phyloP scores from a whole-genome alignment of 768 basidiomycete genomes.

The Mycena amicta region DNA sequence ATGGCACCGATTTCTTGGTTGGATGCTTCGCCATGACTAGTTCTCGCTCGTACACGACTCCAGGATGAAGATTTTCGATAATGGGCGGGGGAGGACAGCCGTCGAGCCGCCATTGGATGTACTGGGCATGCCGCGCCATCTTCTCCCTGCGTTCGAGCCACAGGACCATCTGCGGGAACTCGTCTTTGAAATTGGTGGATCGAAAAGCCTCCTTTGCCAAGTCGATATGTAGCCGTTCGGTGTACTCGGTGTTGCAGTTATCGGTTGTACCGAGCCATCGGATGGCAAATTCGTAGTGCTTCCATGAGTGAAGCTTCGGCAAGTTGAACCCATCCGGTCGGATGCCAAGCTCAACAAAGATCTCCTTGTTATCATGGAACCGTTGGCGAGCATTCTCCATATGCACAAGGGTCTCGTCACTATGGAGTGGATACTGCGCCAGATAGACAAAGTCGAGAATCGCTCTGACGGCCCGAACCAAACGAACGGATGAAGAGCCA shows the following conservation, averaged over 20 bases:
- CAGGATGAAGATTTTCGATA: conserved; percentile 9
- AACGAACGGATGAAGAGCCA: not conserved
- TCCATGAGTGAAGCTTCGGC: conserved; percentile 35
- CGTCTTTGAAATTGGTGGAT: conserved; percentile 29
- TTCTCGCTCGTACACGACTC: conserved; percentile 11
- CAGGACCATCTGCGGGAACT: conserved; percentile 40
- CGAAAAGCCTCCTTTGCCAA: conserved; percentile 34
- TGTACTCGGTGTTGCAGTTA: conserved; percentile 37
- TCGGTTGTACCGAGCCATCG: conserved; percentile 29
- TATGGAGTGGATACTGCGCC: not conserved
- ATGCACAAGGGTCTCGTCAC: not conserved
- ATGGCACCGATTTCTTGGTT: conserved; percentile 24
- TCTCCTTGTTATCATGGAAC: conserved; percentile 2
- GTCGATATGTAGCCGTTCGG: conserved; percentile 26
- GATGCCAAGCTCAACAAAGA: conserved; percentile 22
- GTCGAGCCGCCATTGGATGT: conserved; percentile 29
- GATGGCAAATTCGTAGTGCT: conserved; percentile 31
- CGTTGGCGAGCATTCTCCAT: not conserved
- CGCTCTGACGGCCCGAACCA: not conserved
- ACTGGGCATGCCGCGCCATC: conserved; percentile 29
- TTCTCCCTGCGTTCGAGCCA: conserved; percentile 41
- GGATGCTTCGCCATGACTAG: conserved; percentile 30
- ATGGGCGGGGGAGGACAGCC: conserved; percentile 10
- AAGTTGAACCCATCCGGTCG: conserved; percentile 34
- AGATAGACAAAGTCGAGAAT: conserved; percentile 3